Evolutionary conservation across 2,329 filamentous ascomycete species (phyloP).

Genomic region (Xylariaceae sp.): DNA sequence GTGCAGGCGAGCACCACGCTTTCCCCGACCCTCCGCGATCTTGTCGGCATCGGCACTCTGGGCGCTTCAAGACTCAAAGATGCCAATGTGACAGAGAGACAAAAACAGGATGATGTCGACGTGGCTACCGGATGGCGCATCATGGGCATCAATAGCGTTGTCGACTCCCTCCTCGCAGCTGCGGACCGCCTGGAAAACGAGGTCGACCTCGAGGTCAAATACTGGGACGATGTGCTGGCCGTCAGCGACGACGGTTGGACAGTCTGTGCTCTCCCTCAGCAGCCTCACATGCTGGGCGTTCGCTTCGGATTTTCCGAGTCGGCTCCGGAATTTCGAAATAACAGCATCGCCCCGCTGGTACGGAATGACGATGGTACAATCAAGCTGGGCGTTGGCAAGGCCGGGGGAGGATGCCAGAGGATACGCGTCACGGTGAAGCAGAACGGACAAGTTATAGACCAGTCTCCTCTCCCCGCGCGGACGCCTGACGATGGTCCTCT

Average conservation of each 20-base stretch:
- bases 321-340: slow-evolving; percentile 54
- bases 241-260: slow-evolving; percentile 85
- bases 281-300: slow-evolving; percentile 72
- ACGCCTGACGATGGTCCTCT: slow-evolving; percentile 54
- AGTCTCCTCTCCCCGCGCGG: slow-evolving; percentile 45
- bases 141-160: slow-evolving; percentile 68
- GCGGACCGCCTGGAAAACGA: slow-evolving; percentile 69
- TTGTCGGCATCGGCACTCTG: slow-evolving; percentile 69
- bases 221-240: slow-evolving; percentile 81
- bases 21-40: slow-evolving; percentile 62
- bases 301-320: slow-evolving; percentile 84
- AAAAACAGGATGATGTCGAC: slow-evolving; percentile 50
- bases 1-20: slow-evolving; percentile 64
- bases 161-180: slow-evolving; percentile 67
- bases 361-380: slow-evolving; percentile 70
- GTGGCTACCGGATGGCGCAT: slow-evolving; percentile 68
- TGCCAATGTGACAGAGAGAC: slow-evolving; percentile 51
- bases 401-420: slow-evolving; percentile 48
- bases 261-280: slow-evolving; percentile 68
- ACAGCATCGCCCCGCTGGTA: slow-evolving; percentile 75
- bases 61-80: slow-evolving; percentile 61
- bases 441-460: slow-evolving; percentile 53
- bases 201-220: slow-evolving; percentile 72
- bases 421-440: slow-evolving; percentile 63
- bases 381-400: slow-evolving; percentile 59